Conservation (phyloP, 495 filamentous ascomycete genomes). For the Aspergillus funiculosus region DNA sequence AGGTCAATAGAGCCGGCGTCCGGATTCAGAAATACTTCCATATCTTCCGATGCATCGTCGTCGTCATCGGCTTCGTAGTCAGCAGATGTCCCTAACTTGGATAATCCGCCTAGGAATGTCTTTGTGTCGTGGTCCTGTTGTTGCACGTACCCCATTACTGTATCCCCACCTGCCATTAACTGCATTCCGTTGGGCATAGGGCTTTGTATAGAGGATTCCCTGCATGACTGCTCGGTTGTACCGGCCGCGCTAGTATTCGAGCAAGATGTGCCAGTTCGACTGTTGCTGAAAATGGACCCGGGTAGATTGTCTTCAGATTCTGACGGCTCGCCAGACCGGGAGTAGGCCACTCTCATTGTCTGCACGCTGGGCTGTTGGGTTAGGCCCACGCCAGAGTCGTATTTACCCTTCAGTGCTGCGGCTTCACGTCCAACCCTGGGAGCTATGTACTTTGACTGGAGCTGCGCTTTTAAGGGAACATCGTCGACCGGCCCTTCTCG, state of each 20-base stretch:
- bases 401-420: constrained; percentile 8
- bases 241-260: constrained; percentile 5
- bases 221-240: constrained; percentile 1
- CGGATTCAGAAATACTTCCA: constrained; percentile 22
- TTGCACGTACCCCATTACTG: neutral
- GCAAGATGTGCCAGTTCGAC: constrained; percentile 11
- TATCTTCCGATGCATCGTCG: constrained; percentile 3
- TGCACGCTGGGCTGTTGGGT: constrained; percentile 20
- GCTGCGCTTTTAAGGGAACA: neutral
- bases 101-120: constrained; percentile 10
- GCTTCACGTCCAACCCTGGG: constrained; percentile 7
- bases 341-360: constrained; percentile 14
- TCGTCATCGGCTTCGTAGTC: neutral
- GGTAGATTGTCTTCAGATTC: neutral
- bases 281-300: constrained; percentile 6
- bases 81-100: neutral
- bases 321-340: constrained; percentile 10
- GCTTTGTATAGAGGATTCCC: neutral
- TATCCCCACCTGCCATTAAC: neutral
- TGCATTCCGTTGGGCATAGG: constrained; percentile 4
- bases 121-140: constrained; percentile 11
- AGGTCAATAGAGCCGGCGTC: constrained; percentile 3
- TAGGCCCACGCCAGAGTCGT: constrained; percentile 20
- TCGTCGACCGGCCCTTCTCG: neutral
- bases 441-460: constrained; percentile 12